phyloP scores from a whole-genome alignment of 768 basidiomycete species.

The Amanita rimosa region DNA sequence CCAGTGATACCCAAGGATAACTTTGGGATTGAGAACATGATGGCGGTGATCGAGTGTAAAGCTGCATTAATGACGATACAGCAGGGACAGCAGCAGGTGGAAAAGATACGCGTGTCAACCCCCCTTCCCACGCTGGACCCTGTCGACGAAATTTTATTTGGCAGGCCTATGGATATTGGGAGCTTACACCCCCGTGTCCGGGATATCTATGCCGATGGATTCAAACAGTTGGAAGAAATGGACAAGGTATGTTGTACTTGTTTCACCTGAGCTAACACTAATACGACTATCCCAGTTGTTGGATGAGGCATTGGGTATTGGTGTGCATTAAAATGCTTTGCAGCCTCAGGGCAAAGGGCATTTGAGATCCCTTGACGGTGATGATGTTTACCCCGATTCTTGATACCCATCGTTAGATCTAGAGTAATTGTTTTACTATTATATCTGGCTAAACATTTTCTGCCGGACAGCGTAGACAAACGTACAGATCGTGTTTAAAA shows the following conservation, averaged over 20 bases:
- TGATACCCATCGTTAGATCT: neutral
- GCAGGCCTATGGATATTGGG: constrained; percentile 46
- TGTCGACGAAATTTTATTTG: constrained; percentile 70
- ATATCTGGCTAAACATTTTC: neutral
- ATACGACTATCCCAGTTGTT: constrained; percentile 1
- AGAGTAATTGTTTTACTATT: neutral
- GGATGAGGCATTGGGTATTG: constrained; percentile 2
- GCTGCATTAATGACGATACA: constrained; percentile 19
- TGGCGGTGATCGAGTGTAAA: constrained; percentile 73
- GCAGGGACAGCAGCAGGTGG: constrained; percentile 8
- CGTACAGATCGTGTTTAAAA: no score
- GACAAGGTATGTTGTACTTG: constrained; percentile 43
- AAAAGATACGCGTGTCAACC: constrained; percentile 13
- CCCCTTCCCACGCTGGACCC: constrained; percentile 32
- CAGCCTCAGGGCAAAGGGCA: neutral
- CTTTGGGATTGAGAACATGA: constrained; percentile 79
- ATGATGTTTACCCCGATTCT: constrained; percentile 1
- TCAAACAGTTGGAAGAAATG: constrained; percentile 70
- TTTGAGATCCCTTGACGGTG: neutral
- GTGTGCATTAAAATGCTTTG: neutral
- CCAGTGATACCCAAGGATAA: constrained; percentile 61
- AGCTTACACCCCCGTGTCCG: constrained; percentile 59
- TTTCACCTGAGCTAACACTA: neutral
- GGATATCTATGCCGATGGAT: constrained; percentile 59
- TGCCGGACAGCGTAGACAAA: neutral